A percentile compares a stretch with the other conserved stretches of the same genome.
Evolutionary conservation across 768 basidiomycete genomes (phyloP).

Genomic region (Mycena floridula): DNA sequence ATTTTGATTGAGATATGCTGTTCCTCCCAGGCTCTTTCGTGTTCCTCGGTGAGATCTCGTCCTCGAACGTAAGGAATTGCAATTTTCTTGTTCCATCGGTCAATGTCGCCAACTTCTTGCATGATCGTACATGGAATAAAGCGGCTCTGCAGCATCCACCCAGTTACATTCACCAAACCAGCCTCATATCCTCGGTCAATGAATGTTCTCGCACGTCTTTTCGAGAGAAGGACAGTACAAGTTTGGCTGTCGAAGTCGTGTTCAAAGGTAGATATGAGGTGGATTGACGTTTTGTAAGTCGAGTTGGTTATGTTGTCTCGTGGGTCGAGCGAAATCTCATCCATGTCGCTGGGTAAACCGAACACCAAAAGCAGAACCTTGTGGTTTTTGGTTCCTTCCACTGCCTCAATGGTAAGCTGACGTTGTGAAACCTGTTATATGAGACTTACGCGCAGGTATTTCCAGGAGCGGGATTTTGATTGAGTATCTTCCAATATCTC

Average conservation of each 20-base stretch:
- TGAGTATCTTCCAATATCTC: not conserved
- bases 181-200: not conserved
- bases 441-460: not conserved
- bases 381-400: not conserved
- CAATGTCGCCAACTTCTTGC: not conserved
- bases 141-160: not conserved
- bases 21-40: not conserved
- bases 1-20: too few species aligned
- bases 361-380: conserved; percentile 4
- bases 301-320: not conserved
- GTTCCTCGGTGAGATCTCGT: not conserved
- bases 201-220: not conserved
- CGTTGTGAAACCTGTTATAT: too few species aligned
- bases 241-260: not conserved
- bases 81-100: not conserved
- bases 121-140: not conserved
- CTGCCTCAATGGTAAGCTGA: too few species aligned
- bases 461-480: not conserved
- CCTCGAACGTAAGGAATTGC: not conserved
- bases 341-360: conserved; percentile 10
- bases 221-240: not conserved
- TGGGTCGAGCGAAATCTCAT: conserved; percentile 10
- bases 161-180: not conserved
- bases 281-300: not conserved
- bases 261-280: not conserved